Evolutionary conservation across 2,329 filamentous ascomycete genomes (phyloP).

Genomic region (Aspergillus sp.): DNA sequence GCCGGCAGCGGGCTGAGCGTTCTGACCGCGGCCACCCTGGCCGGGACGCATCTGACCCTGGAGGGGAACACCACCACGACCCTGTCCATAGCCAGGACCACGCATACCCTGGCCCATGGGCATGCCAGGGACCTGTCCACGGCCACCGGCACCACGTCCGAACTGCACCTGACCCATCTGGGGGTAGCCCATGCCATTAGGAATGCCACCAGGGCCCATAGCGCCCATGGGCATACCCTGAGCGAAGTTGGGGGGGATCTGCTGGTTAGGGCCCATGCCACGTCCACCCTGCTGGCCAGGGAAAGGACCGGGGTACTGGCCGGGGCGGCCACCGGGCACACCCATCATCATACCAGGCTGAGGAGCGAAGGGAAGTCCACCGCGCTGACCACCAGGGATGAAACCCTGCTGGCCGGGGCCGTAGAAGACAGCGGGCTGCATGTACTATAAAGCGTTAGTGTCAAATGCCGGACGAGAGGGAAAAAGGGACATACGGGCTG

Average conservation of each 20-base stretch:
- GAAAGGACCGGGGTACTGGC: conserved; percentile 80
- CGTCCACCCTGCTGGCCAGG: conserved; percentile 82
- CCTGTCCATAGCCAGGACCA: conserved; percentile 45
- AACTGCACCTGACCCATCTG: conserved; percentile 79
- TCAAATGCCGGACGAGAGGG: not conserved
- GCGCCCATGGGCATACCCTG: conserved; percentile 65
- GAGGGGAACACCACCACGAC: conserved; percentile 45
- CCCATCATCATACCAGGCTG: conserved; percentile 56
- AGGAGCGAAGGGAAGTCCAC: conserved; percentile 61
- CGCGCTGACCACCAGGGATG: conserved; percentile 57
- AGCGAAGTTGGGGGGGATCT: conserved; percentile 82
- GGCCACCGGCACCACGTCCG: conserved; percentile 66
- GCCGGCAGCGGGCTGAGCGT: conserved; percentile 32
- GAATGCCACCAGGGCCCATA: conserved; percentile 65
- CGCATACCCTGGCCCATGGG: conserved; percentile 61
- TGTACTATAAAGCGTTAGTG: conserved; percentile 55
- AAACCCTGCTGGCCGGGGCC: conserved; percentile 66
- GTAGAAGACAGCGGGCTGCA: conserved; percentile 91
- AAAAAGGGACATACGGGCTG: conserved; percentile 47
- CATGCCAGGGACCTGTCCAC: conserved; percentile 68
- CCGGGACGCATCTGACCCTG: conserved; percentile 40
- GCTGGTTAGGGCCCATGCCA: conserved; percentile 77
- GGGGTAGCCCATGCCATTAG: conserved; percentile 77
- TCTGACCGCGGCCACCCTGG: conserved; percentile 43
- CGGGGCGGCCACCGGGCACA: conserved; percentile 77